A percentile compares a stretch with the other conserved stretches of the same genome.
These are phyloP conservation scores for Xylaria sp. DNA, from an alignment of 2,329 filamentous ascomycete genomes.

Conservation along the genomic window DNA sequence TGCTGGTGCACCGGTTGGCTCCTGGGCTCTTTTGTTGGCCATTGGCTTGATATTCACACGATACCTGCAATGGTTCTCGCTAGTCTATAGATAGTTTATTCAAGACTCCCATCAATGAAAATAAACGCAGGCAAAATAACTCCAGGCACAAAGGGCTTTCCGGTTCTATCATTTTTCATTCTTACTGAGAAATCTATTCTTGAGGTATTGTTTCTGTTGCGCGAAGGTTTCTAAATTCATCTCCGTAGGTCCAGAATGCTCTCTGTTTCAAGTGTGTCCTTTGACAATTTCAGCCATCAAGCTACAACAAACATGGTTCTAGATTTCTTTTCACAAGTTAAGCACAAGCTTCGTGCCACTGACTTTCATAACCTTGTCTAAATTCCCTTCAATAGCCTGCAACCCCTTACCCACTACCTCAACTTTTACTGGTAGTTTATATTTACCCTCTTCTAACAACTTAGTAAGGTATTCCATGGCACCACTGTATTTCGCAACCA, in stretches of 20 bases:
- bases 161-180: no score
- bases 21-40: no score
- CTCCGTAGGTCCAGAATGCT: not conserved
- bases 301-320: not conserved
- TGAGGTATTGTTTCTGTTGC: not conserved
- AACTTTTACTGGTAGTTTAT: constrained; percentile 7
- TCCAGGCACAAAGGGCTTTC: no score
- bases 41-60: no score
- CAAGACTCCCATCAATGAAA: no score
- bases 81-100: no score
- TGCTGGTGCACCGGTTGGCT: no score
- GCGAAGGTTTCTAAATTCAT: not conserved
- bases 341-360: constrained; percentile 11
- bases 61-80: no score
- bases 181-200: not conserved
- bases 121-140: no score
- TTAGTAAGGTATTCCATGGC: constrained; percentile 1
- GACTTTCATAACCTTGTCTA: constrained; percentile 4
- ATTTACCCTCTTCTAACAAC: constrained; percentile 5
- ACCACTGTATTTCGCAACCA: not conserved
- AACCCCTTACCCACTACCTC: constrained; percentile 7
- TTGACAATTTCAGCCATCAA: no score
- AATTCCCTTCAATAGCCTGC: not conserved
- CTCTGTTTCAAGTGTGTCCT: no score
- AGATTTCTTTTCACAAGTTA: not conserved